Evolutionary conservation across 1,284 basidiomycete species (phyloP).

Genomic region (Ganoderma multipileum): DNA sequence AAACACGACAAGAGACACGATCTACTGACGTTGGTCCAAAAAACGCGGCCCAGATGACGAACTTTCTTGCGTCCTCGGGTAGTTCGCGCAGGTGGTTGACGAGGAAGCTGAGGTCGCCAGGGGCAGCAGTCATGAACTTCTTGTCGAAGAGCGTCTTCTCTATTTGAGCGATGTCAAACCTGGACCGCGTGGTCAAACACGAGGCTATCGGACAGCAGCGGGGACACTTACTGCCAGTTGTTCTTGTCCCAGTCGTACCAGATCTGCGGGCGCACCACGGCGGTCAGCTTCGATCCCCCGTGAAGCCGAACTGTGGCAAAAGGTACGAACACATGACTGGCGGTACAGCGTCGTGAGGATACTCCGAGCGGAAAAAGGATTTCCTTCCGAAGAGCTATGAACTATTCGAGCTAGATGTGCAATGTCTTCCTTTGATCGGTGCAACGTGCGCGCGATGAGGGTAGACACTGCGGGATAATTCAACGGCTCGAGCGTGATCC

Average conservation of each 20-base stretch:
- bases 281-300: neutral
- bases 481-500: conserved; percentile 70
- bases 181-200: conserved; percentile 32
- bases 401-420: conserved; percentile 60
- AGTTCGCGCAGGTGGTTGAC: conserved; percentile 63
- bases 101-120: conserved; percentile 67
- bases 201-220: neutral
- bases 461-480: conserved; percentile 59
- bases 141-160: conserved; percentile 59
- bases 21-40: conserved; percentile 69
- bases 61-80: conserved; percentile 68
- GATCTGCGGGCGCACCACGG: conserved; percentile 48
- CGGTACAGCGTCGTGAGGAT: conserved; percentile 65
- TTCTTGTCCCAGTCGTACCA: conserved; percentile 67
- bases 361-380: conserved; percentile 70
- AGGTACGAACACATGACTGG: conserved; percentile 54
- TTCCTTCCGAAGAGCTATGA: conserved; percentile 64
- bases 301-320: neutral
- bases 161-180: conserved; percentile 62
- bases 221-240: conserved; percentile 61
- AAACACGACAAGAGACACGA: conserved; percentile 12
- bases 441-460: conserved; percentile 67
- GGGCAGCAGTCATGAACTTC: conserved; percentile 53
- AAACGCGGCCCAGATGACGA: conserved; percentile 72
- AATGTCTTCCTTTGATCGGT: conserved; percentile 63